phyloP scores from a whole-genome alignment of 225 moss, liverwort and hornwort genomes.

The Pseudisothecium myosuroides region DNA sequence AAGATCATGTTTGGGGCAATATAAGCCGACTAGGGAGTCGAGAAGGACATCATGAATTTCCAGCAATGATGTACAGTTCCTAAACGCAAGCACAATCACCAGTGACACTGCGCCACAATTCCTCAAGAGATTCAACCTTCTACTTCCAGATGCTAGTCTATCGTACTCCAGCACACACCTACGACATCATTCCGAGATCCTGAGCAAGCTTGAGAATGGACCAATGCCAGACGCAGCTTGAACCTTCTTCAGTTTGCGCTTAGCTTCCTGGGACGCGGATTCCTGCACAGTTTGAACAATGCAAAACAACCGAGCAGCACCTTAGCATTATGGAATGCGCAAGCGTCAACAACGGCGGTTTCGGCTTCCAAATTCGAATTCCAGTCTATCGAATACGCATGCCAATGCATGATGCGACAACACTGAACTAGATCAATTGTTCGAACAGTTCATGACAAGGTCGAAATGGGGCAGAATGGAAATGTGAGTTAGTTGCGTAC shows the following conservation, averaged over 20 bases:
- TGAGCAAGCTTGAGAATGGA: not conserved
- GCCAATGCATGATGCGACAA: not conserved
- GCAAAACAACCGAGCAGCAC: not conserved
- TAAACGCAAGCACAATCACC: not conserved
- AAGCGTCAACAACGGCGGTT: not conserved
- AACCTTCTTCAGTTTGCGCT: not conserved
- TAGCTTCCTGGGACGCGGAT: constrained; percentile 23
- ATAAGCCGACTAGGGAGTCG: not conserved
- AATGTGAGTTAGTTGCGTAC: not conserved
- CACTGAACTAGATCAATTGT: no score
- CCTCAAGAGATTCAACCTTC: not conserved
- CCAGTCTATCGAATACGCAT: not conserved
- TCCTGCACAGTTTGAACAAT: not conserved
- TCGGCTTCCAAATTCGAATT: not conserved
- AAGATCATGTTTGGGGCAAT: not conserved
- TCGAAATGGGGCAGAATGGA: not conserved
- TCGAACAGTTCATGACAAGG: no score
- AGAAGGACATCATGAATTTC: not conserved
- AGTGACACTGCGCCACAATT: not conserved
- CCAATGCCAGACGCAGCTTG: not conserved
- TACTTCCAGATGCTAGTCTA: not conserved
- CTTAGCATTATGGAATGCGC: not conserved
- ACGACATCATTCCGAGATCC: not conserved
- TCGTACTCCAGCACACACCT: not conserved
- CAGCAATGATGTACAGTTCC: not conserved